Evolutionary conservation across 495 filamentous ascomycete genomes (phyloP).

Genomic region (Penicillium subrubescens): DNA sequence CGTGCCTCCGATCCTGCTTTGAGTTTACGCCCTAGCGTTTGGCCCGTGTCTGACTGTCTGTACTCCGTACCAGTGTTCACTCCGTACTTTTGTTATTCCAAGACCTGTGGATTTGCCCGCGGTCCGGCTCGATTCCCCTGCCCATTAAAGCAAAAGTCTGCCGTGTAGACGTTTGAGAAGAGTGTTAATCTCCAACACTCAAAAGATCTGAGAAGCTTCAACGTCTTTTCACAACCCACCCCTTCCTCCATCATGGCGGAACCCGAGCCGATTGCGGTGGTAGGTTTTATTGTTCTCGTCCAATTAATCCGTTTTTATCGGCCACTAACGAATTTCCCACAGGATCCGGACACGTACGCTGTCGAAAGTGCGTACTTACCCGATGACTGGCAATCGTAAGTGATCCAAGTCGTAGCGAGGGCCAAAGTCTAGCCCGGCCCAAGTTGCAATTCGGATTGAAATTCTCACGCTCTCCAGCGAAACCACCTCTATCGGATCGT

Average conservation of each 20-base stretch:
- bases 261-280: slow-evolving; percentile 7
- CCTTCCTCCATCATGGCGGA: neutral
- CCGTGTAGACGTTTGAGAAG: neutral
- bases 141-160: slow-evolving; percentile 10
- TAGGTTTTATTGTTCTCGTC: neutral
- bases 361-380: slow-evolving; percentile 9
- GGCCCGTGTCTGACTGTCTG: neutral
- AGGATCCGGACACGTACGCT: slow-evolving; percentile 21
- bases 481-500: slow-evolving; percentile 21
- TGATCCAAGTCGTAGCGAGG: neutral
- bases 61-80: neutral
- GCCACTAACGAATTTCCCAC: neutral
- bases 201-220: neutral
- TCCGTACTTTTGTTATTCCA: slow-evolving; percentile 2
- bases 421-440: neutral
- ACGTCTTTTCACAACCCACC: neutral
- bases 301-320: neutral
- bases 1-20: slow-evolving; percentile 2
- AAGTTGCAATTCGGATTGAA: neutral
- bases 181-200: neutral
- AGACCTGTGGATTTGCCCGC: neutral
- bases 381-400: slow-evolving; percentile 25
- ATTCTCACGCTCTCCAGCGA: slow-evolving; percentile 9
- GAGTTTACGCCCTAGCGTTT: slow-evolving; percentile 9
- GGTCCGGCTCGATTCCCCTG: neutral